These are phyloP conservation scores for Cryptococcus floricola DNA, from an alignment of 1,284 basidiomycete genomes.

Conservation along the genomic window DNA sequence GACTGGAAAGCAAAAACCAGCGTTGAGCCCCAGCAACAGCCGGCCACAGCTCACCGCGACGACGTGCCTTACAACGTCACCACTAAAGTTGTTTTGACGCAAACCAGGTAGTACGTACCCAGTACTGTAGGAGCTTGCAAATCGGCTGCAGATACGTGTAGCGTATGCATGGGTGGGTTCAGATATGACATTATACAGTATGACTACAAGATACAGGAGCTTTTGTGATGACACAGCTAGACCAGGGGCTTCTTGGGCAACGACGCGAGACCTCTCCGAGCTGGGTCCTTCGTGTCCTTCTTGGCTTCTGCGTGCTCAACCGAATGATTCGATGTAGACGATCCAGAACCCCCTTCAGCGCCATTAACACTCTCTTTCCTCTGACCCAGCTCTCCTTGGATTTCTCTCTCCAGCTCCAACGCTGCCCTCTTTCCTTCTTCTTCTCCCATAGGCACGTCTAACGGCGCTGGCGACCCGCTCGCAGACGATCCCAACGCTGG, in stretches of 20 bases:
- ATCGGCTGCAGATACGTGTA: too few relatives aligned
- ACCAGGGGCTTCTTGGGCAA: constrained; percentile 39
- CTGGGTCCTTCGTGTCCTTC: constrained; percentile 5
- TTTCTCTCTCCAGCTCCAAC: constrained; percentile 25
- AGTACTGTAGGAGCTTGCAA: too few relatives aligned
- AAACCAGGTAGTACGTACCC: too few relatives aligned
- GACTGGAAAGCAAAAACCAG: too few relatives aligned
- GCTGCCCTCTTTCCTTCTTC: constrained; percentile 21
- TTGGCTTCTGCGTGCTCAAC: not conserved
- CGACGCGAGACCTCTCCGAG: constrained; percentile 30
- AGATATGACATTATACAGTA: not conserved
- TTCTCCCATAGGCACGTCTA: constrained; percentile 13
- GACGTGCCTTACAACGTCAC: too few relatives aligned
- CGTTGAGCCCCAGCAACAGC: not conserved
- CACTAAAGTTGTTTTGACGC: too few relatives aligned
- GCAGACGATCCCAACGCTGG: constrained; percentile 1
- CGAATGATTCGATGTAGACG: not conserved
- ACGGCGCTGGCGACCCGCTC: constrained; percentile 10
- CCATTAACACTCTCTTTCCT: not conserved
- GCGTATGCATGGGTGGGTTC: too few relatives aligned
- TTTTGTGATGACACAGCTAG: not conserved
- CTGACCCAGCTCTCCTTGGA: constrained; percentile 14
- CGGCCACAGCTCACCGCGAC: not conserved
- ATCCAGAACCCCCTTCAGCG: not conserved
- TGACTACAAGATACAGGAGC: not conserved